Evolutionary conservation across 768 basidiomycete species (phyloP).

Genomic region (Gyrodon lividus): DNA sequence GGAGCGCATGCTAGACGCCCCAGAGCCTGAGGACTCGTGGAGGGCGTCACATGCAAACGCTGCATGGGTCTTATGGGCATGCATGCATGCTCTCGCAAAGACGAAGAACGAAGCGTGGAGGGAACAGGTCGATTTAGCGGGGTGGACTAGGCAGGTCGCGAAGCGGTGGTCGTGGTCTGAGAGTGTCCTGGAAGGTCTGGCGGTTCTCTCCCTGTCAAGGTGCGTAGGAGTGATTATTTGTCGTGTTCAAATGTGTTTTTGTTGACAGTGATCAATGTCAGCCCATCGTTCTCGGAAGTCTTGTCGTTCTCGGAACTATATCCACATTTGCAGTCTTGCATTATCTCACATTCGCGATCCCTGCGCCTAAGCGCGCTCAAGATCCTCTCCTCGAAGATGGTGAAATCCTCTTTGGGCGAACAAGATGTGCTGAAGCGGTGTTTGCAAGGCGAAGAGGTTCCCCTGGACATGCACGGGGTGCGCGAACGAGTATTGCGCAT

Average conservation of each 20-base stretch:
- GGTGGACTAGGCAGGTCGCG: conserved; percentile 47
- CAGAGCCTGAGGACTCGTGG: conserved; percentile 32
- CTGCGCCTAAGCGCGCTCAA: conserved; percentile 66
- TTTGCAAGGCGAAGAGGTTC: conserved; percentile 77
- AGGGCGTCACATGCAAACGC: conserved; percentile 38
- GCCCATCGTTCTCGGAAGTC: conserved; percentile 18
- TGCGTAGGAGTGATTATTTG: conserved; percentile 24
- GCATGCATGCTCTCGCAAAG: conserved; percentile 46
- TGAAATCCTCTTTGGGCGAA: conserved; percentile 42
- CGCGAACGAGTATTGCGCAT: conserved; percentile 84
- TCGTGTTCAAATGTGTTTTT: not conserved
- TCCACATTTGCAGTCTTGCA: conserved; percentile 44
- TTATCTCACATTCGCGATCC: conserved; percentile 71
- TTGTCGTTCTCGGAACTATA: conserved; percentile 52
- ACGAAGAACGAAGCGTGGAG: conserved; percentile 47
- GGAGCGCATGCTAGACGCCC: conserved; percentile 36
- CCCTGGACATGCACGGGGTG: conserved; percentile 75
- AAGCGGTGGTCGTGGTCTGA: conserved; percentile 60
- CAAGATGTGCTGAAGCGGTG: conserved; percentile 62
- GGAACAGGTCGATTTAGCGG: conserved; percentile 42
- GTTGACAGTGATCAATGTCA: conserved; percentile 6
- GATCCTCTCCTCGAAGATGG: conserved; percentile 54
- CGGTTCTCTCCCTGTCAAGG: conserved; percentile 47
- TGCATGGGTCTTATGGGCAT: conserved; percentile 60
- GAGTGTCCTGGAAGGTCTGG: conserved; percentile 54